These are phyloP conservation scores for Pichia exigua DNA, from an alignment of 805 yeast genomes.

Conservation along the genomic window DNA sequence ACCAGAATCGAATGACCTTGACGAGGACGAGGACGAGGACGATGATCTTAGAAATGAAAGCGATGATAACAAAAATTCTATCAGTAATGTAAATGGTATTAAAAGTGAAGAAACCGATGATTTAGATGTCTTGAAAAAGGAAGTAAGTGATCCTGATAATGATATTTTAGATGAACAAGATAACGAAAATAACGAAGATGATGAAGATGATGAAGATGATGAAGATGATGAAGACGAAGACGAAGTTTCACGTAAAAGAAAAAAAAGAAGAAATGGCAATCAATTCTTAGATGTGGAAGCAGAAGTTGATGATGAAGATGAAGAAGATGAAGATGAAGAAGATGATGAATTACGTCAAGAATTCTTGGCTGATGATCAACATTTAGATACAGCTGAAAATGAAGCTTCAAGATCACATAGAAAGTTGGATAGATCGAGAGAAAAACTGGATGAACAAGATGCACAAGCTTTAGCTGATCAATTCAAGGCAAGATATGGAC, in stretches of 20 bases:
- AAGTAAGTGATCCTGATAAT: conserved; percentile 1
- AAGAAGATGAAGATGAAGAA: conserved; percentile 86
- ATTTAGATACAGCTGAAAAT: conserved; percentile 34
- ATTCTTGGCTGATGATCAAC: conserved; percentile 67
- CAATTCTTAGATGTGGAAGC: conserved; percentile 98
- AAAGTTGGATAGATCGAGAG: conserved; percentile 76
- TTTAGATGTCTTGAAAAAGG: background rate
- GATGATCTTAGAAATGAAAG: background rate
- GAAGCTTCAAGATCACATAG: conserved; percentile 66
- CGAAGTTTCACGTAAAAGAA: conserved; percentile 40
- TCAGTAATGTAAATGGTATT: background rate
- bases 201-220: conserved; percentile 34
- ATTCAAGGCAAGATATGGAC: conserved; percentile 85
- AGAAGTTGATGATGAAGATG: conserved; percentile 97
- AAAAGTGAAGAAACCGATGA: background rate
- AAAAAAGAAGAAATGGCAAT: conserved; percentile 52
- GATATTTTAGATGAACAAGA: conserved; percentile 19
- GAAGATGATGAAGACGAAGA: conserved; percentile 55
- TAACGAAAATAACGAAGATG: conserved; percentile 24
- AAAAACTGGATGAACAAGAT: conserved; percentile 84
- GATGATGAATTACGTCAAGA: conserved; percentile 84
- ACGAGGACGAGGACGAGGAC: background rate
- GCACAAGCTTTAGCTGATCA: conserved; percentile 92
- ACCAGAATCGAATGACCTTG: background rate
- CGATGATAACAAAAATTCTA: background rate